Evolutionary conservation across 257 asterid genomes (phyloP), one percentile per base, ranked within the genome.

Genomic region (Jacaranda copaia): DNA sequence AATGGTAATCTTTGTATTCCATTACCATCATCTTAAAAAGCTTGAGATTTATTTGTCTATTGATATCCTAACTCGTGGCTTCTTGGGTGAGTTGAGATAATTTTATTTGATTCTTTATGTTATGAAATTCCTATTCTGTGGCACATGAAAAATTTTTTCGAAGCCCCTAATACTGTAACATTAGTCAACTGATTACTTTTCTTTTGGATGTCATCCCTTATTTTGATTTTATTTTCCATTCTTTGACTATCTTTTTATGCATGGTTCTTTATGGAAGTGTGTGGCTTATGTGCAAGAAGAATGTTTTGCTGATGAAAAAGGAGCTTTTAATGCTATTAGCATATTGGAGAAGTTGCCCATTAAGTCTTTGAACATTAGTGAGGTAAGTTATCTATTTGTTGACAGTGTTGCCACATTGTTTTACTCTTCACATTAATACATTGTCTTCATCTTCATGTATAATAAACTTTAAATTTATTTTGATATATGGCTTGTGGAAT

Each of bases 271-370:
- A 66, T 80, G 67, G 73, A 94, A 97, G 98, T 89, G 89, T 82
- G 97, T 89, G 79, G 92, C 82, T 82, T 80, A 89, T 74, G 98
- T 94, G 72, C 97, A 94, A 20, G 98, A 94, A 72, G 91, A 83
- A 81, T 94, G 98, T 97, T 94, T 94, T 82, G 90, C 94, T 20
- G 90, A 90, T 43, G 98, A 94, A 82, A 96, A 91, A 77, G 81
- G 84, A 55, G 97, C 90, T 42, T 94, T 97, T 57, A 85, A 80
- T 77, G 89, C 90, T 80, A 93, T 88, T 51, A 98, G 99, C 40
- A 76, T 92, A 72, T 77, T 94, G 85, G 97, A 94, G 77, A 86
- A 84, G 57, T 89, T 89, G 16, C 72, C 74, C 75, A 79, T 86
- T 74, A 85, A 75, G 74, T 68, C 73, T 72, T 73, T 83, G 49